A percentile compares a stretch with the other conserved stretches of the same genome.
Conservation (phyloP, 345 rosid species). For the Conringia planisiliqua region DNA sequence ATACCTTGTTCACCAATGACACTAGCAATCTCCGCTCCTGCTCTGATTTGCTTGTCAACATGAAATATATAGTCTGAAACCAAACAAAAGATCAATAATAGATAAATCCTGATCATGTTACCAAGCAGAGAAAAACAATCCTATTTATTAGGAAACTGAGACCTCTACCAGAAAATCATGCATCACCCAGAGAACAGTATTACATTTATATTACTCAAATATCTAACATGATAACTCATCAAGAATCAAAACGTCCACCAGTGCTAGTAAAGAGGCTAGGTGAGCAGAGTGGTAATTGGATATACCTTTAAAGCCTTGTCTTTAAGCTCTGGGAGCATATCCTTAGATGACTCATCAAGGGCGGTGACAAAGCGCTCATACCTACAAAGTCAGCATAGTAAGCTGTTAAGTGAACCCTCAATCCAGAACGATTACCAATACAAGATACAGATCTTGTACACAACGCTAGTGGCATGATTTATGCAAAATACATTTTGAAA, state of each 20-base stretch:
- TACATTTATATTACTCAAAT: not conserved
- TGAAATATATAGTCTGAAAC: conserved; percentile 66
- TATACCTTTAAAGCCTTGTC: conserved; percentile 86
- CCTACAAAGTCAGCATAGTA: conserved; percentile 39
- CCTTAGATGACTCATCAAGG: conserved; percentile 94
- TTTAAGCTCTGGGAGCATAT: conserved; percentile 77
- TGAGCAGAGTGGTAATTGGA: not conserved
- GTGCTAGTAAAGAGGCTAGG: conserved; percentile 3
- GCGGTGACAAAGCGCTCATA: conserved; percentile 80
- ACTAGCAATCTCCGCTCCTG: conserved; percentile 87
- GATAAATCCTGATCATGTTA: not conserved
- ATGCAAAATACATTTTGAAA: not conserved
- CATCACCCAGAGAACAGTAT: not conserved
- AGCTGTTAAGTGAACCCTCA: not conserved
- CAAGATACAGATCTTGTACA: not conserved
- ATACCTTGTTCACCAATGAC: conserved; percentile 85
- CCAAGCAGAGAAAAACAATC: not conserved
- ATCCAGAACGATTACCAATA: not conserved
- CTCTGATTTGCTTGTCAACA: conserved; percentile 86
- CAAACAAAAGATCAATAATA: not conserved
- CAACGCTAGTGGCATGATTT: not conserved
- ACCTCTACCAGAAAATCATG: not conserved
- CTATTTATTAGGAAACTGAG: not conserved
- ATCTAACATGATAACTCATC: not conserved
- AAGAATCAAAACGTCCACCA: not conserved